Base-by-base conservation (phyloP, 2,329 filamentous ascomycete genomes). In the Didymella pomorum region DNA sequence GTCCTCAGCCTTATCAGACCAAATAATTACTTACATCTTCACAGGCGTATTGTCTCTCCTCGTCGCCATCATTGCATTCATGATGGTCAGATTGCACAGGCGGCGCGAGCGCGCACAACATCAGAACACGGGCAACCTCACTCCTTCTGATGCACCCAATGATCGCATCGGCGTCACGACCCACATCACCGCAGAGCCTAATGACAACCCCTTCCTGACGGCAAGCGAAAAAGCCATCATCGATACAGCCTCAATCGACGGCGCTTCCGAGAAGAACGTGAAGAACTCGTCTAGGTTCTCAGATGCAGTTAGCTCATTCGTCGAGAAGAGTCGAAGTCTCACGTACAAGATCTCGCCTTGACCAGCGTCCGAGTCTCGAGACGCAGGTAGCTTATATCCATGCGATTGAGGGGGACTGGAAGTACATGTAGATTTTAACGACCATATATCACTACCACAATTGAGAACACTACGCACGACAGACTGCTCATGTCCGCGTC, bases 341-440 rank as follows among this genome's bases (percentile, higher is more conserved):
- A 50, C 58, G 20, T 60, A 60, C 10, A 60, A 60, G 26, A 57
- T 60, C n/a, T 60, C 58, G n/a, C 58, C 58, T 4, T 56, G 48
- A 60, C 21, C 12, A 26, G 31, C 23, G 26, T 39, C 29, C 21
- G 16, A 14, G 46, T 18, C 31, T 16, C 2, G 5, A 44, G 16
- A 16, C 5, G 20, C 20, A 33, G 28, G 26, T 48, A 26, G 10
- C 3, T 37, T 1, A 9, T 12, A 2, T 16, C 4, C 5, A 14
- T 11, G 4, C 14, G 10, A 31, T 14, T 16, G 35, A 1, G 4
- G 12, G 10, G 10, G 9, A 10, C 8, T 11, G 35, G 16, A 11
- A 1, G 35, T 37, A n/a, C 3, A 21, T 39, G 12, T 39, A 37
- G 11, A 52, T 23, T 11, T 8, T 11, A 44, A 35, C 4, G 18